Percentiles rank a stretch among this genome's conserved stretches.
These are phyloP conservation scores for Cercophora sp. DNA, from an alignment of 495 filamentous ascomycete species.

Conservation along the genomic window DNA sequence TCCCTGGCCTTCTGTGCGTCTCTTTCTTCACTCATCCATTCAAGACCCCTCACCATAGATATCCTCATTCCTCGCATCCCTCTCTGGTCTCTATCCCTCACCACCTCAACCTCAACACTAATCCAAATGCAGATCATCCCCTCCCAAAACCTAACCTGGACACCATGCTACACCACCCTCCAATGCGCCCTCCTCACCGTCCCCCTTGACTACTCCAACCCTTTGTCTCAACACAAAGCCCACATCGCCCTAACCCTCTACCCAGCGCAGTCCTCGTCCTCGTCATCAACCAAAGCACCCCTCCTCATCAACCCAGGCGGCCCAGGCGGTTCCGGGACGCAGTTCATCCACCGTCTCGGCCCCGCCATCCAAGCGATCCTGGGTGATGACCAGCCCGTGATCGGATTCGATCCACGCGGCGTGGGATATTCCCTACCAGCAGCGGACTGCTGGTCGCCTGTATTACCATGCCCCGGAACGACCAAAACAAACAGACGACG, in stretches of 20 bases:
- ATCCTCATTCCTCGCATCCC: no score
- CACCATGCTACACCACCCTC: constrained; percentile 29
- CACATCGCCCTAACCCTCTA: constrained; percentile 50
- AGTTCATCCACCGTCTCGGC: constrained; percentile 24
- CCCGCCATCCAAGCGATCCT: constrained; percentile 30
- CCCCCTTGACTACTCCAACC: constrained; percentile 53
- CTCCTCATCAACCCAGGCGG: constrained; percentile 44
- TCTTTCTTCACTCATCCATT: not conserved
- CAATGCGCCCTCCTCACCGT: constrained; percentile 54
- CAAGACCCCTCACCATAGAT: not conserved
- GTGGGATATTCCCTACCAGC: constrained; percentile 35
- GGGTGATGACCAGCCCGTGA: constrained; percentile 38
- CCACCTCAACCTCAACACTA: no score
- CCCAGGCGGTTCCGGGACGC: constrained; percentile 37
- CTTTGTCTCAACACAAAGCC: constrained; percentile 36
- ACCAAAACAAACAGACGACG: not conserved
- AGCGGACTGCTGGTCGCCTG: constrained; percentile 39
- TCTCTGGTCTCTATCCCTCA: no score
- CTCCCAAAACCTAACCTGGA: constrained; percentile 40
- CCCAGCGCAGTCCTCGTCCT: constrained; percentile 30
- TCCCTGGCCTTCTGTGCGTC: not conserved
- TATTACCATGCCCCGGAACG: no score
- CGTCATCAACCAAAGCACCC: constrained; percentile 26
- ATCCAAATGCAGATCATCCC: constrained; percentile 47
- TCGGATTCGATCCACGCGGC: constrained; percentile 46